phyloP scores from a whole-genome alignment of 1,284 basidiomycete species.

The Singerocomus rubriflavus region DNA sequence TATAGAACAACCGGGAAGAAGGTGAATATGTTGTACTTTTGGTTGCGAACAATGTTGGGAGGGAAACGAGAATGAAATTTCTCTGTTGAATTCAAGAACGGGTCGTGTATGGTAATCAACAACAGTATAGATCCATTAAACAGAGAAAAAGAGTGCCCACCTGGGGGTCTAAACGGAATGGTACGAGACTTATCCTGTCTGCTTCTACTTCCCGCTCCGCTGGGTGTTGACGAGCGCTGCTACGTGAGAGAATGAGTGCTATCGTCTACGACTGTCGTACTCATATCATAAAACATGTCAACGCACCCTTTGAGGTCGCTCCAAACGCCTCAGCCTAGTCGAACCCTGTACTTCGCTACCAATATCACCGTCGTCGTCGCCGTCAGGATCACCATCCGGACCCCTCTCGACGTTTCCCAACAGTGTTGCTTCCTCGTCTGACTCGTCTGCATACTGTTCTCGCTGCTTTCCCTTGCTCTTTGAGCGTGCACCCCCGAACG shows the following conservation, averaged over 20 bases:
- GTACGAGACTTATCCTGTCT: slow-evolving; percentile 71
- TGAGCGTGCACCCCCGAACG: slow-evolving; percentile 21
- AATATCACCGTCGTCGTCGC: slow-evolving; percentile 26
- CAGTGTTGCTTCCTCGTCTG: slow-evolving; percentile 54
- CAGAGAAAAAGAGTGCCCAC: slow-evolving; percentile 37
- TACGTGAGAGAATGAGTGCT: slow-evolving; percentile 1
- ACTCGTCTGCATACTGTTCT: slow-evolving; percentile 56
- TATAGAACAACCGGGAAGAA: slow-evolving; percentile 97
- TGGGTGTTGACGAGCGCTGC: slow-evolving; percentile 34
- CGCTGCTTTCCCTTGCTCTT: slow-evolving; percentile 42
- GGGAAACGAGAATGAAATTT: slow-evolving; percentile 67
- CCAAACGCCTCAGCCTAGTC: slow-evolving; percentile 27
- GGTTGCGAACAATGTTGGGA: slow-evolving; percentile 92
- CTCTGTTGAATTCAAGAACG: slow-evolving; percentile 38
- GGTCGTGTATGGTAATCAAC: not conserved
- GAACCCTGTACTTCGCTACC: slow-evolving; percentile 23
- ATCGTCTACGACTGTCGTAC: not conserved
- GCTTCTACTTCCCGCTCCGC: slow-evolving; percentile 28
- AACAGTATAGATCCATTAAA: not conserved
- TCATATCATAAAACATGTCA: not conserved
- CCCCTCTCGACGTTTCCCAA: slow-evolving; percentile 37
- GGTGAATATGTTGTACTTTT: slow-evolving; percentile 94
- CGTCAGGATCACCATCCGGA: slow-evolving; percentile 25
- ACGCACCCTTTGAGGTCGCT: slow-evolving; percentile 27
- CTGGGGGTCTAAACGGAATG: slow-evolving; percentile 72